Evolutionary conservation across 139 green algal genomes (phyloP), one percentile per base, ranked within the genome.

Genomic region (Monoraphidium neglectum): DNA sequence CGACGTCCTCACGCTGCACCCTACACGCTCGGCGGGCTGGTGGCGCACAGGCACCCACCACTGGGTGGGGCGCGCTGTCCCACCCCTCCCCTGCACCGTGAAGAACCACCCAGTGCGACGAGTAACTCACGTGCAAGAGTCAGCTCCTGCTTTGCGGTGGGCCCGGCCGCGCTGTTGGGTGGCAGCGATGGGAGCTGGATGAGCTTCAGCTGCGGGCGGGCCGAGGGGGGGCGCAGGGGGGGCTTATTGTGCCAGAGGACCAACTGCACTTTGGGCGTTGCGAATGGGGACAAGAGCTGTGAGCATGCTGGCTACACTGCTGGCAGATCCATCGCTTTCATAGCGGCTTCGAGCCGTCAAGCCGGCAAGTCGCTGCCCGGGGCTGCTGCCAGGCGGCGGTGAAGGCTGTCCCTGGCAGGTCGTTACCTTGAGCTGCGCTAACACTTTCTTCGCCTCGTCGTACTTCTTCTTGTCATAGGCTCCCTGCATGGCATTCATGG

Each of bases 151-250:
- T 91, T 77, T 1, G 88, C 83, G 26, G 86, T 92, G 3, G 88
- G 32, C 10, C 86, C 90, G 16, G 86, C 90, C 0, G 77, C 84
- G 10, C 84, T 89, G 0, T 84, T 38, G 2, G 92, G 93, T 21
- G 93, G 92, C 16, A 97, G 76, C 0, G 88, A 81, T 59, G 90
- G 79, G 32, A 97, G 78, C 69, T 93, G 81, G 15, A 92, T 94
- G 33, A 97, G 75, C 63, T 92, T 87, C 32, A 97, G 35, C 91
- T 97, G 87, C 74, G 70, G 26, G 33, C 2, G 12, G 4, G 30
- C 36, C 23, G 62, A 37, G 12, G 8, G 36, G 23, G 4, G 10
- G 0, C 21, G 61, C n/a, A 37, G 30, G 49, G 4, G 24, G 32
- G 26, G 2, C 13, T n/a, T 46, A 1, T n/a, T 24, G 61, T 1